Evolutionary conservation across 306 rosid species (phyloP).

Genomic region (Acacia melanoxylon): DNA sequence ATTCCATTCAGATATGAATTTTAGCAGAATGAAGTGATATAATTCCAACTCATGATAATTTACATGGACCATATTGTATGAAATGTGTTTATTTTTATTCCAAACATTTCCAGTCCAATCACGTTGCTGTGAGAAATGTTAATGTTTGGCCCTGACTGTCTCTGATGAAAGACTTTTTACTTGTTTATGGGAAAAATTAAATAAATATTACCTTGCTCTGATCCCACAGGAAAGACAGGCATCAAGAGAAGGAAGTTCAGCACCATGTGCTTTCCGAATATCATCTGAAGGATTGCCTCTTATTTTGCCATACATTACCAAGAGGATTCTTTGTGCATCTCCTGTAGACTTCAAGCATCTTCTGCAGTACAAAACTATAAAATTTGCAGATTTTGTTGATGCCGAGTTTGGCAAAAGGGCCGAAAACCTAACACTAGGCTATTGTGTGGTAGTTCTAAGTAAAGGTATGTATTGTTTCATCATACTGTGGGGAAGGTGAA

Average conservation of each 20-base stretch:
- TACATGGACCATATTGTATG: background rate
- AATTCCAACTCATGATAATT: background rate
- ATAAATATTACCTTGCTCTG: slow-evolving; percentile 9
- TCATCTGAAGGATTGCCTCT: slow-evolving; percentile 92
- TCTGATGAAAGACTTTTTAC: background rate
- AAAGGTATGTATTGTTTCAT: slow-evolving; percentile 52
- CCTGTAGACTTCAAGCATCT: slow-evolving; percentile 82
- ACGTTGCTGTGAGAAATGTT: background rate
- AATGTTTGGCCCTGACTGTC: slow-evolving; percentile 4
- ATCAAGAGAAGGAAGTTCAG: slow-evolving; percentile 67
- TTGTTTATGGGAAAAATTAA: background rate
- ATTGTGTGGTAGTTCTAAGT: slow-evolving; percentile 75
- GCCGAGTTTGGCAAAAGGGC: slow-evolving; percentile 66
- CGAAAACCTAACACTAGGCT: slow-evolving; percentile 65
- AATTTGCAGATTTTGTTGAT: slow-evolving; percentile 83
- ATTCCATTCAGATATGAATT: background rate
- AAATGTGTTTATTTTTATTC: background rate
- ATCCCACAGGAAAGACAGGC: slow-evolving; percentile 78
- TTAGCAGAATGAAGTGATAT: background rate
- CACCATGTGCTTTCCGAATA: slow-evolving; percentile 85
- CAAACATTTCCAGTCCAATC: background rate
- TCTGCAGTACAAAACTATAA: slow-evolving; percentile 70
- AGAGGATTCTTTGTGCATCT: slow-evolving; percentile 68
- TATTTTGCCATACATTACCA: slow-evolving; percentile 73
- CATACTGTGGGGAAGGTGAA: slow-evolving; percentile 6